phyloP scores from a whole-genome alignment of 495 filamentous ascomycete species.

The Xylaria curta region DNA sequence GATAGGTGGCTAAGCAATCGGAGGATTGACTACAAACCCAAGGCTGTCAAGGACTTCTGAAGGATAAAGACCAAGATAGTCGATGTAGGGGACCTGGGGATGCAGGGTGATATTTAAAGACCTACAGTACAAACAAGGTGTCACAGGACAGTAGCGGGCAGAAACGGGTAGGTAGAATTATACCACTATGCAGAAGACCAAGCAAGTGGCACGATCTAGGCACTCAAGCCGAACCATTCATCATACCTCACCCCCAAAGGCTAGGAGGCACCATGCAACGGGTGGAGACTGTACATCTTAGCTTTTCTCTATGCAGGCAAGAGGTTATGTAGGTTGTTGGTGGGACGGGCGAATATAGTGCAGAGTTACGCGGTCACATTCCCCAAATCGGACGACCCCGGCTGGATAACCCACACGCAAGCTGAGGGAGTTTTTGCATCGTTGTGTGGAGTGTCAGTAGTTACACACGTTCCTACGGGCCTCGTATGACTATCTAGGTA shows the following conservation, averaged over 20 bases:
- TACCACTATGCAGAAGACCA: background rate
- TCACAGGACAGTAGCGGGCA: conserved; percentile 9
- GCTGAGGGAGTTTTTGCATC: conserved; percentile 5
- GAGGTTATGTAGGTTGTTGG: background rate
- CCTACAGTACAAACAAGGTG: background rate
- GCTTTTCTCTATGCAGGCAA: conserved; percentile 3
- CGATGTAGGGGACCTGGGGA: background rate
- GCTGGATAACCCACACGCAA: background rate
- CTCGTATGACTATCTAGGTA: background rate
- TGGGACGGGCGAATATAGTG: background rate
- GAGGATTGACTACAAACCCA: background rate
- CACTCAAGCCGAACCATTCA: conserved; percentile 7
- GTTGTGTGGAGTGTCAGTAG: background rate
- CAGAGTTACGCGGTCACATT: background rate
- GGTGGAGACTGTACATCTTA: background rate
- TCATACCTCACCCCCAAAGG: background rate
- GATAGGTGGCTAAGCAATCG: conserved; percentile 7
- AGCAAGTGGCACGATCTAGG: conserved; percentile 6
- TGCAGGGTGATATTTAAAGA: conserved; percentile 23
- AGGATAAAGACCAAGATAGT: background rate
- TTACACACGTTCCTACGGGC: background rate
- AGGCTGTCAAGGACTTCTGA: background rate
- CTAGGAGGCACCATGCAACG: conserved; percentile 6
- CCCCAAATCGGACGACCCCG: conserved; percentile 17
- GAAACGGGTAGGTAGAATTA: background rate